These are phyloP conservation scores for Rauvolfia tetraphylla DNA, from an alignment of 257 asterid species.

Conservation along the genomic window DNA sequence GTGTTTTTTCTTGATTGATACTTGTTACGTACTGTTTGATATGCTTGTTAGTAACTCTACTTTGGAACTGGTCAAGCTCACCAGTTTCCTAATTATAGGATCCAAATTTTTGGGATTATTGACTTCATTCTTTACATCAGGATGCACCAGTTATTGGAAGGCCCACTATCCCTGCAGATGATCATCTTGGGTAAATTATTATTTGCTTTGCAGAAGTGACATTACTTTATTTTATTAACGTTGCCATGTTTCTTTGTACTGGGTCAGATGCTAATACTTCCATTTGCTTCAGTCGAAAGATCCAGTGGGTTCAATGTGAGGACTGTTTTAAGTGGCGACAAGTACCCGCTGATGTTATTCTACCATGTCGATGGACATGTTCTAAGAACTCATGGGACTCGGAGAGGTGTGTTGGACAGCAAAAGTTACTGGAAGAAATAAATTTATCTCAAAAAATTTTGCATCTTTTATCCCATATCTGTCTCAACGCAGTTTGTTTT, in stretches of 20 bases:
- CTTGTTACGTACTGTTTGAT: neutral
- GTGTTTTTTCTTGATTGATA: neutral
- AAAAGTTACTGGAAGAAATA: constrained; percentile 8
- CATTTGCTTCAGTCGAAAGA: constrained; percentile 40
- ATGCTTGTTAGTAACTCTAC: neutral
- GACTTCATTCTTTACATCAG: constrained; percentile 40
- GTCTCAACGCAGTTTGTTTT: neutral
- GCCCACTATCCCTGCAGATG: constrained; percentile 68
- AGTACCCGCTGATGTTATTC: constrained; percentile 64
- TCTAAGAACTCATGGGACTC: constrained; percentile 61
- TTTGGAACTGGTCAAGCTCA: neutral
- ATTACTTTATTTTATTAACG: neutral
- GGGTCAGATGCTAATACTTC: neutral
- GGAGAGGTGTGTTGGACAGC: constrained; percentile 47
- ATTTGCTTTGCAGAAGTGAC: constrained; percentile 16
- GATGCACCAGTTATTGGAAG: constrained; percentile 81
- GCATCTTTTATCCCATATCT: neutral
- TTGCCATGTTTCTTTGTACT: constrained; percentile 7
- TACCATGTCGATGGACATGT: constrained; percentile 82
- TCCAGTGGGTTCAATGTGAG: constrained; percentile 90
- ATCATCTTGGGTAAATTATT: constrained; percentile 56
- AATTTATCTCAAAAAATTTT: neutral
- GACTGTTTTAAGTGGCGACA: constrained; percentile 95
- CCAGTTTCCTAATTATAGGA: neutral
- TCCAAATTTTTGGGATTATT: neutral